A percentile compares a stretch with the other conserved stretches of the same genome.
These are phyloP conservation scores for Gnomoniopsis smithogilvyi DNA, from an alignment of 2,329 filamentous ascomycete genomes.

Conservation along the genomic window DNA sequence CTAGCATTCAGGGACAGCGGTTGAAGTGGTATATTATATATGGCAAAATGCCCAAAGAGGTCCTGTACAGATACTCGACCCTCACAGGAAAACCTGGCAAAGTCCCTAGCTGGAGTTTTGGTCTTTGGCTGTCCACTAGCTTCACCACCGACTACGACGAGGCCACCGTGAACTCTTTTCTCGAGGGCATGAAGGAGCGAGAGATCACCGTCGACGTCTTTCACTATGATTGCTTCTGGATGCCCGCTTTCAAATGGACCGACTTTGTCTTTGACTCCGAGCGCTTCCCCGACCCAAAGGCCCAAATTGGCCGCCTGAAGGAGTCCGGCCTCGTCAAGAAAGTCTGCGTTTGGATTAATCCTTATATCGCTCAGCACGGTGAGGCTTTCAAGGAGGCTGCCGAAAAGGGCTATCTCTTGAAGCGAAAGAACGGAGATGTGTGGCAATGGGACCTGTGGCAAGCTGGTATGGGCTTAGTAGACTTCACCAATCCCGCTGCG, in stretches of 20 bases:
- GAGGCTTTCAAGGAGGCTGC: slow-evolving; percentile 62
- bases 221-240: slow-evolving; percentile 78
- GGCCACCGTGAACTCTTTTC: slow-evolving; percentile 62
- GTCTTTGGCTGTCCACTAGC: slow-evolving; percentile 73
- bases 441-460: slow-evolving; percentile 80
- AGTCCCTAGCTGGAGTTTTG: slow-evolving; percentile 72
- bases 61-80: slow-evolving; percentile 63
- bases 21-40: slow-evolving; percentile 74
- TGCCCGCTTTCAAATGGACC: slow-evolving; percentile 72
- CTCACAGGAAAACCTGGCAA: slow-evolving; percentile 64
- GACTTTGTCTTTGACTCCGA: slow-evolving; percentile 69
- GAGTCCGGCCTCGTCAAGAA: slow-evolving; percentile 57
- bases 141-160: slow-evolving; percentile 75
- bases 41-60: slow-evolving; percentile 68
- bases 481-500: slow-evolving; percentile 71
- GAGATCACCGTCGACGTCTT: slow-evolving; percentile 68
- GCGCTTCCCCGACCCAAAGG: slow-evolving; percentile 65
- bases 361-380: slow-evolving; percentile 69
- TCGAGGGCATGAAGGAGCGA: slow-evolving; percentile 65
- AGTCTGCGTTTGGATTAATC: slow-evolving; percentile 75
- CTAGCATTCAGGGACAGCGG: slow-evolving; percentile 64
- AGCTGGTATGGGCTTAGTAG: slow-evolving; percentile 70
- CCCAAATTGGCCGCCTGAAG: slow-evolving; percentile 63
- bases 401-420: slow-evolving; percentile 66
- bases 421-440: slow-evolving; percentile 64